These are phyloP conservation scores for Hypoxylon sp. DNA, from an alignment of 2,329 filamentous ascomycete genomes.

Conservation along the genomic window DNA sequence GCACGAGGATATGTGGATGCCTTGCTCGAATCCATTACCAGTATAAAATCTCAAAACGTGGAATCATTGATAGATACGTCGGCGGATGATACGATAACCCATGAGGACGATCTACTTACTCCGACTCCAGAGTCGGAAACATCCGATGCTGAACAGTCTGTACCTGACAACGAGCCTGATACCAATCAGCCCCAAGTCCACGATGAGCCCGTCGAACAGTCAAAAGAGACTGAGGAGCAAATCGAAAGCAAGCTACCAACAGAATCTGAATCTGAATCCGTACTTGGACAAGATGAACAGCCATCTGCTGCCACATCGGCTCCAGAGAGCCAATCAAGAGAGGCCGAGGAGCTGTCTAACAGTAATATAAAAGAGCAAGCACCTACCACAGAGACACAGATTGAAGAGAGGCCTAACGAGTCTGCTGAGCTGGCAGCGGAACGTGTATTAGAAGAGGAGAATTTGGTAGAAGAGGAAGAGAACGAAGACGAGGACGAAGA, in stretches of 20 bases:
- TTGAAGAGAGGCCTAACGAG: slow-evolving; percentile 5
- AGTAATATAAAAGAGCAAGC: slow-evolving; percentile 6
- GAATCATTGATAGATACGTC: slow-evolving; percentile 9
- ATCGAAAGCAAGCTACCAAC: background rate
- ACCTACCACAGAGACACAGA: background rate
- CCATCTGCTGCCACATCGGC: background rate
- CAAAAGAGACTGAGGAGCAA: slow-evolving; percentile 8
- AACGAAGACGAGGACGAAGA: slow-evolving; percentile 46
- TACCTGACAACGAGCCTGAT: background rate
- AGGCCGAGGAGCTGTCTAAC: slow-evolving; percentile 2
- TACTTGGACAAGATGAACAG: slow-evolving; percentile 8
- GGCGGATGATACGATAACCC: slow-evolving; percentile 15
- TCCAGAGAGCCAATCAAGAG: background rate
- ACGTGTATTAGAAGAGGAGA: slow-evolving; percentile 45
- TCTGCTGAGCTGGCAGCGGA: slow-evolving; percentile 28
- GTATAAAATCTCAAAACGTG: slow-evolving; percentile 40
- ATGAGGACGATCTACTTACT: slow-evolving; percentile 16
- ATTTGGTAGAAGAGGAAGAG: slow-evolving; percentile 46
- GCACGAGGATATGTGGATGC: slow-evolving; percentile 65
- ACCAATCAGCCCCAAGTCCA: slow-evolving; percentile 10
- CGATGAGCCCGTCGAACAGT: slow-evolving; percentile 4
- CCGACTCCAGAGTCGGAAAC: slow-evolving; percentile 3
- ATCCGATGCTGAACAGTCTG: slow-evolving; percentile 9
- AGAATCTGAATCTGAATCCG: slow-evolving; percentile 15
- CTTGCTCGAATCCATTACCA: slow-evolving; percentile 65